Evolutionary conservation across 2,329 filamentous ascomycete species (phyloP), one percentile per base, ranked within the genome.

Genomic region (Didymellaceae sp.): DNA sequence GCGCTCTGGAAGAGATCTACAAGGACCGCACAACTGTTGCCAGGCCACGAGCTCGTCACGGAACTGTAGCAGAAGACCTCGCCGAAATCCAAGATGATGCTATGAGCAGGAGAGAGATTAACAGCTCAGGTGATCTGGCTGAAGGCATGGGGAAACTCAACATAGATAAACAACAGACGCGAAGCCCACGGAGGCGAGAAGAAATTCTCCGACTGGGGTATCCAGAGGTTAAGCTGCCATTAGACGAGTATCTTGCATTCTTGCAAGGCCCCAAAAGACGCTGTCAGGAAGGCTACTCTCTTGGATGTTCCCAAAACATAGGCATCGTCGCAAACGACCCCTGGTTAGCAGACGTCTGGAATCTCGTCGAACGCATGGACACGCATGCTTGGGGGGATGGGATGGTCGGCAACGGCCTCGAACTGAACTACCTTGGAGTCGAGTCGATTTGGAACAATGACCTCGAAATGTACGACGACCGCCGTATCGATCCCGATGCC

Each of bases 291-390:
- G 85, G 79, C 13, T 81, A 81, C 54, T 71, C 76, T 6, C 77
- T 86, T 37, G 77, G 91, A 62, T 85, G 84, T 51, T 73, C 75
- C 13, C 81, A 77, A 38, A 94, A 94, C 63, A 81, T 82, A 54
- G 74, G 80, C 5, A 81, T 92, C n/a, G 80, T 89, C 1, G 77
- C 80, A 5, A 88, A 90, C 53, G 86, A 92, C 62, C 83, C 82
- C 22, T 90, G 88, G 83, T 77, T 93, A n/a, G 81, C 85, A 49
- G 87, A 89, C 47, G 76, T 89, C n/a, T 95, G 90, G 90, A 82
- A 85, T 37, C 90, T 89, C 80, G 79, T 92, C 38, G 80, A 82
- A 51, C 84, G 88, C n/a, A 74, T 79, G 57, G 85, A 89, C 59
- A 78, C 81, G 20, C 84, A 85, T 22, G 84, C 86, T 2, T 77